Conservation (phyloP, 164 flowering plant genomes). For the Vitis rupestris region DNA sequence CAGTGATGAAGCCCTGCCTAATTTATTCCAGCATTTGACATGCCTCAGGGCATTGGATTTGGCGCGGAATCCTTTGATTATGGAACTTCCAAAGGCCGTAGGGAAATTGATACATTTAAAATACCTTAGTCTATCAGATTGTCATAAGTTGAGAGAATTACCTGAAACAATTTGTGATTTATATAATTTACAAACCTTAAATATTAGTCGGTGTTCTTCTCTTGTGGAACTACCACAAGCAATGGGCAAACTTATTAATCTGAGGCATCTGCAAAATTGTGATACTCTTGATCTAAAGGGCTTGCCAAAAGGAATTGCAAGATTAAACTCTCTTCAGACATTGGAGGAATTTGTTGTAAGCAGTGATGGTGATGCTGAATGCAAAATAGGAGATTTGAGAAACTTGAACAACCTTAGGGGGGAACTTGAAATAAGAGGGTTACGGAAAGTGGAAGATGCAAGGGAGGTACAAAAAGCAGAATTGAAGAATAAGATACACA, state of each 20-base stretch:
- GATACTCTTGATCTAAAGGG: too few relatives aligned
- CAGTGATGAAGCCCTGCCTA: background rate
- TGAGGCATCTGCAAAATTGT: background rate
- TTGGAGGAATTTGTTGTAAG: background rate
- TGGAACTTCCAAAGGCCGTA: slow-evolving; percentile 1
- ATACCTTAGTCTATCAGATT: slow-evolving; percentile 3
- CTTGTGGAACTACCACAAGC: too few relatives aligned
- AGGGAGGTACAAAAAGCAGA: slow-evolving; percentile 13
- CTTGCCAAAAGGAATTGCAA: slow-evolving; percentile 20
- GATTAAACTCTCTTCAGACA: slow-evolving; percentile 2
- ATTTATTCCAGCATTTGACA: background rate
- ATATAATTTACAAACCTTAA: slow-evolving; percentile 12
- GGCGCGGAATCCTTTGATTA: background rate
- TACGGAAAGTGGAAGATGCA: slow-evolving; percentile 7
- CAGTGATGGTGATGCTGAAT: background rate
- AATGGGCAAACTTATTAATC: too few relatives aligned
- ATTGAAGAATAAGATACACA: background rate
- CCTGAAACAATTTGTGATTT: slow-evolving; percentile 10
- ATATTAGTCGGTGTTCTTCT: background rate
- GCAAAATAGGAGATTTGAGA: slow-evolving; percentile 6
- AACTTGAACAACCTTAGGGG: slow-evolving; percentile 14
- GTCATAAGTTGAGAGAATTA: background rate
- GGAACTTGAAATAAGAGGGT: slow-evolving; percentile 4
- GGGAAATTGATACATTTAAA: slow-evolving; percentile 15
- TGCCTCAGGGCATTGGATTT: slow-evolving; percentile 11